Evolutionary conservation across 2,329 filamentous ascomycete genomes (phyloP), one percentile per base, ranked within the genome.

Genomic region (Aureobasidium sp.): DNA sequence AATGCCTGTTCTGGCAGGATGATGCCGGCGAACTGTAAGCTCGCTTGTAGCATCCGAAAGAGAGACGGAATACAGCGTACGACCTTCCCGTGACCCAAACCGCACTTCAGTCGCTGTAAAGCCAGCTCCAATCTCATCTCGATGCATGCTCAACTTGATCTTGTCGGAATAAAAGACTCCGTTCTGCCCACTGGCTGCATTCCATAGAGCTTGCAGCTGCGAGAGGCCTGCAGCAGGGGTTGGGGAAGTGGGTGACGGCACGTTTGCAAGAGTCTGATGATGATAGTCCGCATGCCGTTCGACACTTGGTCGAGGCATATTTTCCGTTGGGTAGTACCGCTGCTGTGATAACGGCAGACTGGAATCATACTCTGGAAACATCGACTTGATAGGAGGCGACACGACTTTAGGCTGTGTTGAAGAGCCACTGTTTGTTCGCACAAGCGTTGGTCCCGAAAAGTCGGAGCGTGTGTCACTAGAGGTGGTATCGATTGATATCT

Each of bases 351-450:
- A 79, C 5, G 87, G 78, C 25, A 89, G 69, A 1, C 80, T 80
- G 3, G 84, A 85, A 67, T 92, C 85, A 69, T 90, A 91, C 31
- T 81, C 79, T 8, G 88, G 88, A 67, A 92, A 92, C 67, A 92
- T 90, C 25, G 88, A 91, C 33, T 82, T 81, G 66, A 88, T 79
- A 0, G 80, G 75, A 6, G 74, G 72, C 62, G 74, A 74, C 62
- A 42, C 40, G 37, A 42, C 21, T 46, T 61, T 37, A 21, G 25
- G 37, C 33, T 46, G 8, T 8, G 62, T 37, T 13, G 60, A 61
- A 0, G 58, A 42, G 17, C 43, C 42, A 42, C 61, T 63, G 8
- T 63, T 57, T 3, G 53, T 37, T 4, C 61, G 59, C n/a, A 59
- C 54, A 13, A 61, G 47, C 7, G 59, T 61, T n/a, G 61, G 47